phyloP scores from a whole-genome alignment of 805 yeast genomes.

The Metschnikowia colocasiae region DNA sequence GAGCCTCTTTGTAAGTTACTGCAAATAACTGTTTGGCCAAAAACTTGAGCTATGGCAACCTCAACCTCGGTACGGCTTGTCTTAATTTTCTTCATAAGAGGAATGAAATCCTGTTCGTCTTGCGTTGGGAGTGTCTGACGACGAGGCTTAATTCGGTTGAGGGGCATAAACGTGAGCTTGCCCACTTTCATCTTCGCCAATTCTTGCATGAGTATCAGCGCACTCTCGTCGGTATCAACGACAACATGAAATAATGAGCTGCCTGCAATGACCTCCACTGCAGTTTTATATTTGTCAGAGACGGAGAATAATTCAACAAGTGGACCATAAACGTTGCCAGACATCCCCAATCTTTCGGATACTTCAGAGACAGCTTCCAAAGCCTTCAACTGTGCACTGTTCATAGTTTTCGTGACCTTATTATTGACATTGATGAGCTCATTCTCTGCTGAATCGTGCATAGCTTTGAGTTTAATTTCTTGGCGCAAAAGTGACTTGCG shows the following conservation, averaged over 20 bases:
- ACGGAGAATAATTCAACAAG: constrained; percentile 80
- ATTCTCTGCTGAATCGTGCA: constrained; percentile 50
- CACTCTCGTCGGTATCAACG: constrained; percentile 84
- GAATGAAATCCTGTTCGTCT: constrained; percentile 58
- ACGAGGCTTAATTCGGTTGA: constrained; percentile 57
- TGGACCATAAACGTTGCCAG: constrained; percentile 68
- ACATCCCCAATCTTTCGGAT: constrained; percentile 53
- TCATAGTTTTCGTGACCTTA: constrained; percentile 68
- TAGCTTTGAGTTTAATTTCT: constrained; percentile 61
- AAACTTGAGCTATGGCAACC: constrained; percentile 72
- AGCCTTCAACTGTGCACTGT: constrained; percentile 65
- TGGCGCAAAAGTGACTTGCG: constrained; percentile 77
- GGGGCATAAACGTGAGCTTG: constrained; percentile 86
- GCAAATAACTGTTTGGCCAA: constrained; percentile 78
- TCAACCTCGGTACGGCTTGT: constrained; percentile 50
- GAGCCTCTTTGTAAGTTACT: constrained; percentile 64
- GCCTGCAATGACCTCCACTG: constrained; percentile 89
- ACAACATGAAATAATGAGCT: constrained; percentile 81
- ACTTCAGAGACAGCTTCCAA: constrained; percentile 65
- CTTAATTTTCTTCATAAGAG: constrained; percentile 71
- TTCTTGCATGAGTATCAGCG: constrained; percentile 73
- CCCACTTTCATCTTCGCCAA: constrained; percentile 68
- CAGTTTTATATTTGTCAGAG: constrained; percentile 75
- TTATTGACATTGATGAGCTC: constrained; percentile 59
- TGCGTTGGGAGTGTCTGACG: constrained; percentile 55